A percentile compares a stretch with the other conserved stretches of the same genome.
Evolutionary conservation across 2,329 filamentous ascomycete species (phyloP).

Genomic region (Mariannaea sp.): DNA sequence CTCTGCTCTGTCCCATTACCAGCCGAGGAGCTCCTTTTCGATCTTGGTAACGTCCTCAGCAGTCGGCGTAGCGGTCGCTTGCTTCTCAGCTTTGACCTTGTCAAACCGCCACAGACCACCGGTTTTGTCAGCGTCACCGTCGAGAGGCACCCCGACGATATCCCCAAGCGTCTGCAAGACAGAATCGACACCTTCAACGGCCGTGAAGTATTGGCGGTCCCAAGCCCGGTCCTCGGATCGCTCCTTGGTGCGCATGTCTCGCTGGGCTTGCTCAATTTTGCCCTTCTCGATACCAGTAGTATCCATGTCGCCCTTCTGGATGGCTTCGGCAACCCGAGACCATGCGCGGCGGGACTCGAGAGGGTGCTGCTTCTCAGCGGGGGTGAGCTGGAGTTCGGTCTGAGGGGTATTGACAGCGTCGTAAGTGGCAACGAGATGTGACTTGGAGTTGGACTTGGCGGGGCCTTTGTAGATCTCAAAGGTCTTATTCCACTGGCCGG

Average conservation of each 20-base stretch:
- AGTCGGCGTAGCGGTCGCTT: constrained; percentile 44
- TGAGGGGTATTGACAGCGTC: constrained; percentile 61
- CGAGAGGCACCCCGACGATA: constrained; percentile 51
- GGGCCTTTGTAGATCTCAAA: constrained; percentile 77
- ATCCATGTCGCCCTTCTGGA: constrained; percentile 84
- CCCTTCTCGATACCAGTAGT: constrained; percentile 77
- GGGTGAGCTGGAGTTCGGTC: constrained; percentile 72
- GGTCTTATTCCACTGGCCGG: constrained; percentile 87
- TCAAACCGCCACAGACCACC: constrained; percentile 66
- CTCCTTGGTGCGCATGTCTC: constrained; percentile 73
- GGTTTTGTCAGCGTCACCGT: constrained; percentile 64
- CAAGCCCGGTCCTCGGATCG: constrained; percentile 75
- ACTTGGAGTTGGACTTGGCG: constrained; percentile 54
- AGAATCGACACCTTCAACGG: constrained; percentile 51
- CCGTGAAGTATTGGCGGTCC: constrained; percentile 82
- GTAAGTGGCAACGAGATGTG: constrained; percentile 62
- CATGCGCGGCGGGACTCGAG: constrained; percentile 89
- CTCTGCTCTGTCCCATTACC: constrained; percentile 35
- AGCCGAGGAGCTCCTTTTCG: constrained; percentile 51
- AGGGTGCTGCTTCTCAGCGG: constrained; percentile 79
- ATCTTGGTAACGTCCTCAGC: constrained; percentile 49
- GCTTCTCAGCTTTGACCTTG: constrained; percentile 49
- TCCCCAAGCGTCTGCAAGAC: constrained; percentile 52
- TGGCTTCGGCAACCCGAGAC: constrained; percentile 81
- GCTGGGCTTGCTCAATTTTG: constrained; percentile 88